Conservation (phyloP, 2,329 filamentous ascomycete genomes). For the Plectosphaerella sp. region DNA sequence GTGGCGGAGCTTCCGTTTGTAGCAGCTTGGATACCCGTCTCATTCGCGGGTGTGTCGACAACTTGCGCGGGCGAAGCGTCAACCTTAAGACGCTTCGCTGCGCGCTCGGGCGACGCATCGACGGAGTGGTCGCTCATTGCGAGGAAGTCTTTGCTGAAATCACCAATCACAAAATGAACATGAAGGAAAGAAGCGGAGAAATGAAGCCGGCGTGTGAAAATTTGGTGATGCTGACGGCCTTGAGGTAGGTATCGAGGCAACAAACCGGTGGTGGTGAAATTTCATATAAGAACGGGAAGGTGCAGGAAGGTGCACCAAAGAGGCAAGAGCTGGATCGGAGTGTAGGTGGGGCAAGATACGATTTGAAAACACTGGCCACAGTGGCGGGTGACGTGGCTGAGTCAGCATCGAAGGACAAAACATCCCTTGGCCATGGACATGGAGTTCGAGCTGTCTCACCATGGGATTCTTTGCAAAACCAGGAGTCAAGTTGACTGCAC, state of each 20-base stretch:
- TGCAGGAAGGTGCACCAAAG: not conserved
- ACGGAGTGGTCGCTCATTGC: not conserved
- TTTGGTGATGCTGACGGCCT: not conserved
- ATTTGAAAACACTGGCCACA: too few relatives aligned
- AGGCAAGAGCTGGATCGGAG: too few relatives aligned
- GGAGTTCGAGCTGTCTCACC: not conserved
- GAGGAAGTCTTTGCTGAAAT: not conserved
- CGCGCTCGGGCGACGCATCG: constrained; percentile 11
- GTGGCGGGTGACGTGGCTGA: not conserved
- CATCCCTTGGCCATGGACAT: not conserved
- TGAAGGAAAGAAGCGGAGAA: not conserved
- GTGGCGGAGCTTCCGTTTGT: not conserved
- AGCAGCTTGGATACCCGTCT: not conserved
- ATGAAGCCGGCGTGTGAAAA: not conserved
- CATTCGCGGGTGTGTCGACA: not conserved
- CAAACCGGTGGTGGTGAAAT: not conserved
- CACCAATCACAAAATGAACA: not conserved
- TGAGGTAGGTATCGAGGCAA: not conserved
- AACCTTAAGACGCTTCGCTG: constrained; percentile 16
- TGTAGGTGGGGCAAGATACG: too few relatives aligned
- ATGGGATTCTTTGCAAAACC: not conserved
- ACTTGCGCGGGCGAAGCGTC: constrained; percentile 7
- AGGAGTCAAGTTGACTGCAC: not conserved
- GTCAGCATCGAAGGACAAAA: not conserved
- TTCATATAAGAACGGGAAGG: not conserved